Base-by-base conservation (phyloP, 257 asterid species). In the Parsonsia alboflavescens region DNA sequence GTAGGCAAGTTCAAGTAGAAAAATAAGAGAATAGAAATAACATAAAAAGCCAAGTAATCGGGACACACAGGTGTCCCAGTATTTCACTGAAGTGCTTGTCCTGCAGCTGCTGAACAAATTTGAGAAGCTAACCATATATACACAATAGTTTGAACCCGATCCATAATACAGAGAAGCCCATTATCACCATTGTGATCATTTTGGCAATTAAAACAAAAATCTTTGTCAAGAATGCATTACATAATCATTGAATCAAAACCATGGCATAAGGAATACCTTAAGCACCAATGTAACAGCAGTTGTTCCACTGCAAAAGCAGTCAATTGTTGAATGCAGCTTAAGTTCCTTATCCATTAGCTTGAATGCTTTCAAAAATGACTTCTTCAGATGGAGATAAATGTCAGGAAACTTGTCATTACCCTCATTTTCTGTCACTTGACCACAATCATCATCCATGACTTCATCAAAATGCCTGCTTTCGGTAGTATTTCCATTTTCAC, bases 271-370 rank as follows among this genome's bases (percentile, higher is more conserved):
- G 64, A 53, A 73, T 77, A 94, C 98, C 98, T 88, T 93, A 74
- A 83, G 83, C 46, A 94, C 82, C 88, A 94, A 70, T 71, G 93
- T 83, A 77, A 94, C 97, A 4, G 96, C 93, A 71, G 98, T 94
- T 33, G 97, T 46, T 57, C 97, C 98, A 77, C 98, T 91, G 61
- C 98, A 94, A 66, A 88, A 94, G 86, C 97, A 90, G 82, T 91
- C 98, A 78, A 91, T 87, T 3, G 90, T 74, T 10, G 95, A 95
- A 77, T 90, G 96, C 87, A 89, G 76, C 85, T 89, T 94, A 57
- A 94, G 90, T 79, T 91, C 97, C 86, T 91, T 90, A 87, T 94
- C 98, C 98, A 94, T 94, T 58, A 85, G 81, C 84, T 84, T 85
- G 83, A 89, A 94, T 49, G 97, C 97, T 83, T 89, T 89, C 39